Conservation (phyloP, 176 grass and related monocot genomes). For the Oryza longistaminata region DNA sequence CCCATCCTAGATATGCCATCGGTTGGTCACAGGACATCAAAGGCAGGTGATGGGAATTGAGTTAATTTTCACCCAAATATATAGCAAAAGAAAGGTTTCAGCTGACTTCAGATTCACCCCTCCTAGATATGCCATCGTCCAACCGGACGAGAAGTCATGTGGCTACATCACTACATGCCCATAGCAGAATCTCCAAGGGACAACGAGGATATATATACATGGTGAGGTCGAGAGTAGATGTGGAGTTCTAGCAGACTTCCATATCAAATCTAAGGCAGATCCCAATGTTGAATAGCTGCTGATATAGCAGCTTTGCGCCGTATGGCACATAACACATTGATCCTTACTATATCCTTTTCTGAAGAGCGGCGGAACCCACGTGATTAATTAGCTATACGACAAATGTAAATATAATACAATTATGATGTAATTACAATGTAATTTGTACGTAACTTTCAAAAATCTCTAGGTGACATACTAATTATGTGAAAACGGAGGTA, state of each 20-base stretch:
- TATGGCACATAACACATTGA: constrained; percentile 59
- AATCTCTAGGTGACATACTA: too few relatives aligned
- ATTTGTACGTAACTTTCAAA: too few relatives aligned
- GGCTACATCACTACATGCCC: neutral
- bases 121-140: constrained; percentile 19
- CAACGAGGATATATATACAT: constrained; percentile 32
- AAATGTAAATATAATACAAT: too few relatives aligned
- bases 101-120: neutral
- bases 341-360: constrained; percentile 64
- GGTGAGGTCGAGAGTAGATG: neutral
- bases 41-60: neutral
- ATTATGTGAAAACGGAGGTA: too few relatives aligned
- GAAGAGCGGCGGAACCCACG: constrained; percentile 61
- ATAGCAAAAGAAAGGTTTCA: neutral
- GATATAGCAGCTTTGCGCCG: constrained; percentile 87
- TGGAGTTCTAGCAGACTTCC: constrained; percentile 56
- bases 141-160: neutral
- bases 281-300: constrained; percentile 92
- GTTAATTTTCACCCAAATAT: neutral
- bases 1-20: constrained; percentile 14
- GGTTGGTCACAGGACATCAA: neutral
- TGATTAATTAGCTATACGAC: too few relatives aligned
- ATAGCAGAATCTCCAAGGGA: neutral
- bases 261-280: constrained; percentile 91
- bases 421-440: too few relatives aligned